Evolutionary conservation across 352 stramenopile species (phyloP), one percentile per base, ranked within the genome.

Genomic region (Phytopythium montanum): DNA sequence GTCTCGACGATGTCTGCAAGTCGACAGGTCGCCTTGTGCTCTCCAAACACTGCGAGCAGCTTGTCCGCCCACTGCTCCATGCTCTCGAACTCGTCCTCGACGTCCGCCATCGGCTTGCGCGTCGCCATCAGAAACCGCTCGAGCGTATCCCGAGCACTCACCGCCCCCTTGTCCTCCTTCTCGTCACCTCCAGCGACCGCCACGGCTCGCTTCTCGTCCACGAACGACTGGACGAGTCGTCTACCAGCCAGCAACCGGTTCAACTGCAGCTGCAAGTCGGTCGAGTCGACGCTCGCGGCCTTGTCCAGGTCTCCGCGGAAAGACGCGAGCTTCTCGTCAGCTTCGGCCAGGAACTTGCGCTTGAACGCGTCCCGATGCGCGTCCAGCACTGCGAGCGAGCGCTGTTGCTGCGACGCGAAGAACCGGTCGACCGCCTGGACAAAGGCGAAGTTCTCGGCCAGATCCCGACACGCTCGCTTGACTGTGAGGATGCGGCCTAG

Each of bases 381-480:
- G 29, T 66, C 38, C 3, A 91, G 77, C 13, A 52, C 33, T 26
- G 62, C 49, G 8, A 91, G 72, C 5, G 77, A 78, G 36, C 64
- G 82, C 2, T 13, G 21, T 28, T 66, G 52, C 16, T 71, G 59
- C 12, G 60, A 69, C 14, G 70, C 67, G 56, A 84, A 92, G 54
- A 90, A 88, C 72, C 75, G 58, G 19, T 84, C 68, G 7, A 92
- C 42, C 3, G 72, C 74, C 25, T 79, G 64, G 25, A 84, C 54
- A 46, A 92, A 88, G 23, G 67, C 79, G 28, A 73, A 92, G 46
- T 92, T 92, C 38, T 92, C 82, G 12, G 86, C 65, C 19, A 92
- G 38, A 61, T 92, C 78, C 19, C 76, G 68, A 41, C 79, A 92
- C 2, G 79, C 77, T 41, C 78, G 76, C 55, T 86, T 88, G 3